Evolutionary conservation across 495 filamentous ascomycete genomes (phyloP), one percentile per base, ranked within the genome.

Genomic region (Jackrogersella minutella): DNA sequence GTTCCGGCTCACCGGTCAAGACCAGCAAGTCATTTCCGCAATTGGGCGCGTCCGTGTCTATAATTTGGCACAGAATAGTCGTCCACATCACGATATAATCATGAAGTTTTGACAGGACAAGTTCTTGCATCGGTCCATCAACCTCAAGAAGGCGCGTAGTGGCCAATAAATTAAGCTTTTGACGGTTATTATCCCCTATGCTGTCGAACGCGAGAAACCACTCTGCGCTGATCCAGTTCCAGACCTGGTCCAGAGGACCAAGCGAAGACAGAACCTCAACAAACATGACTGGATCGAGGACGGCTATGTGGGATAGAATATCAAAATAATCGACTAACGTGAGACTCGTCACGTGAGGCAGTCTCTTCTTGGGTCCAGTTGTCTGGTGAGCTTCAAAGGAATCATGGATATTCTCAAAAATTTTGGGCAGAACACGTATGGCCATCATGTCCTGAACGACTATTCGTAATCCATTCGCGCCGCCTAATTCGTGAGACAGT

Each of bases 191-290:
- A 74, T 92, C 87, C 37, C 85, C 87, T 74, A 96, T 92, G 73
- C 86, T 89, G 69, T 95, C 91, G 68, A 96, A 91, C 68, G 93
- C 89, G 33, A 78, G 76, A 78, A 97, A 96, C 95, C 95, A 99
- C 75, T 96, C 93, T 0, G 83, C 80, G 37, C 92, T 76, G 26
- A 98, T 80, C 93, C 93, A 97, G 39, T 88, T 76, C 63, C 82
- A 84, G 22, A 84, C 79, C 33, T 88, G 82, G 2, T 81, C 76
- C 14, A 77, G 46, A 43, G 74, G 66, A 34, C 73, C 62, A 40
- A 86, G 70, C 10, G 71, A 68, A 8, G 71, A 67, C 17, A 91
- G 74, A 46, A 89, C 84, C 19, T 82, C 85, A 10, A 86, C 75
- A 63, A 97, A 88, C 22, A 90, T 79, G 7, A 72, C 72, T 0